Evolutionary conservation across 1,284 basidiomycete species (phyloP), one percentile per base, ranked within the genome.

Genomic region (Tilletia caries): DNA sequence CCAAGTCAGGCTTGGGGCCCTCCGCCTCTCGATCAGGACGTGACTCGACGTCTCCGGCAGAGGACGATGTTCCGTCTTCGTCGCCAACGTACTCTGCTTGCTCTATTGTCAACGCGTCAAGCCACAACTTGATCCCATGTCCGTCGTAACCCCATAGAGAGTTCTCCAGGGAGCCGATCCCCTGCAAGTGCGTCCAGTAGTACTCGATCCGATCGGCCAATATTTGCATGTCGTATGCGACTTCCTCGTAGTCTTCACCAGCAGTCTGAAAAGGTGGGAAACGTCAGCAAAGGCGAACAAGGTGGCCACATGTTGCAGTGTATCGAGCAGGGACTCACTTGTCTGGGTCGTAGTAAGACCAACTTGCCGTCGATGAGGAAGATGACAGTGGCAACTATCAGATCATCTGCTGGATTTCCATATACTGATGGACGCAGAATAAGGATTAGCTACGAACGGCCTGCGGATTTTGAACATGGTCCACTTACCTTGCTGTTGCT

Each of bases 91-190:
- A 27, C 18, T 54, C 27, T 6, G 72, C 69, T 1, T 65, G 68
- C 13, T 75, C 93, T 68, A 98, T 92, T 0, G 92, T 89, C 62
- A 98, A 86, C 0, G 95, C 95, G 82, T 98, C 95, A 37, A 98
- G 86, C 95, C 95, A 99, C 23, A 98, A 89, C 52, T 92, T 87
- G 79, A 98, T 91, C 13, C 89, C 89, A 70, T 88, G 87, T 0
- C 95, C 96, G 77, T 98, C 95, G 83, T 93, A 98, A 0, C 91
- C 95, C 95, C 95, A 99, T 15, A 99, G 86, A 8, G 94, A 96
- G 84, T 98, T 97, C 80, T 98, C 95, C 34, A 98, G 86, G 1
- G 92, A 90, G 2, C 91, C 92, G 43, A 97, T 93, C 0, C 94
- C 95, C 60, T 91, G 89, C 66, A 97, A 85, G 85, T 98, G 95